Evolutionary conservation across 2,329 filamentous ascomycete species (phyloP), one percentile per base, ranked within the genome.

Genomic region (Dactylonectria macrodidyma): DNA sequence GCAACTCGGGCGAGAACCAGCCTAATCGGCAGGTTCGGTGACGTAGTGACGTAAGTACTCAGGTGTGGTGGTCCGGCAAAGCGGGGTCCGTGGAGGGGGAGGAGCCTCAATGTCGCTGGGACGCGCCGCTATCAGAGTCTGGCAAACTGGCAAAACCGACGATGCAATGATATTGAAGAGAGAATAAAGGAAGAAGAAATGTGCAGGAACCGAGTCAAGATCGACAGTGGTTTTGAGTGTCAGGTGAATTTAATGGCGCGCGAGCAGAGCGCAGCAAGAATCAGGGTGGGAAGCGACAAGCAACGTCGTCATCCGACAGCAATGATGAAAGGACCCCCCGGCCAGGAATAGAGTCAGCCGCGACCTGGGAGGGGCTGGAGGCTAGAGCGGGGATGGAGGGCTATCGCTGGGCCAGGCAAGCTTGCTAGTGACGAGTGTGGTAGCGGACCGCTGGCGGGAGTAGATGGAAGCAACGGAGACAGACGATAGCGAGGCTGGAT

Each of bases 221-320:
- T 46, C 41, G 56, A 47, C 36, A 59, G 30, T 55, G 59, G 54
- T 73, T 72, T 54, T 72, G 69, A 73, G 67, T 62, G 73, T 74
- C 73, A 73, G 71, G 73, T 75, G 70, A 70, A 64, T 75, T 74
- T 73, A 72, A 75, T 75, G 72, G 73, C 64, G 71, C 72, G 70
- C 68, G 64, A 66, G 71, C 67, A 68, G 67, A 66, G 59, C 64
- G 58, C 62, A 54, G 67, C 69, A 70, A 69, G 71, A 75, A 75
- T 74, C 73, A 75, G 72, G 71, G 65, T 67, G 58, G 65, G 67
- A 59, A 75, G 71, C 69, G 73, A 65, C 65, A 66, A 75, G 59
- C 71, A 76, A 76, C 74, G 74, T 76, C 74, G 73, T 76, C 74
- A 76, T 76, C 74, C 73, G 74, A 75, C 74, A 76, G 68, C 67